Conservation (phyloP, 129 eudicot genomes). For the Deinandra increscens region DNA sequence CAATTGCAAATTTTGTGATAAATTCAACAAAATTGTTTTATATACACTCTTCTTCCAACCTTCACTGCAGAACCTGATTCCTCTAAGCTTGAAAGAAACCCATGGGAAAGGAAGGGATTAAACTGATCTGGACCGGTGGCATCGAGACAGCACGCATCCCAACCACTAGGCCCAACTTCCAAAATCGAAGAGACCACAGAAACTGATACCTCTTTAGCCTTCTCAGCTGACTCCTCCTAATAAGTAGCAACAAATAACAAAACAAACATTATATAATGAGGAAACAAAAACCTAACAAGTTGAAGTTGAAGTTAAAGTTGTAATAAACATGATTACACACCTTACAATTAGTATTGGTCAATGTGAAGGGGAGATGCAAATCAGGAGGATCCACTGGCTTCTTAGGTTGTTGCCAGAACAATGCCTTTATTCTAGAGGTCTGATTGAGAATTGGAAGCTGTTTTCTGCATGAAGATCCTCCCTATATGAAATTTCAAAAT, state of each 20-base stretch:
- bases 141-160: slow-evolving; percentile 92
- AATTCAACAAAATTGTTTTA: not conserved
- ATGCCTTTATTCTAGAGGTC: slow-evolving; percentile 46
- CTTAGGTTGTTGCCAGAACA: slow-evolving; percentile 80
- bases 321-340: slow-evolving; percentile 31
- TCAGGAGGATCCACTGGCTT: slow-evolving; percentile 60
- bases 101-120: slow-evolving; percentile 84
- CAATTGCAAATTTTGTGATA: slow-evolving; percentile 9
- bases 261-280: slow-evolving; percentile 4
- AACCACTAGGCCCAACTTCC: slow-evolving; percentile 67
- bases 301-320: not conserved
- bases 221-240: slow-evolving; percentile 44
- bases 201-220: slow-evolving; percentile 57
- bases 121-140: slow-evolving; percentile 64
- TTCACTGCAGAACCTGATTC: slow-evolving; percentile 78
- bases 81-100: slow-evolving; percentile 94
- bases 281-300: too few relatives aligned
- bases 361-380: slow-evolving; percentile 46
- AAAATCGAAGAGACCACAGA: slow-evolving; percentile 76
- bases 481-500: slow-evolving; percentile 28
- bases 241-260: too few relatives aligned
- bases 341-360: slow-evolving; percentile 50
- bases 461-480: slow-evolving; percentile 37
- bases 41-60: slow-evolving; percentile 42
- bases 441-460: slow-evolving; percentile 24